These are phyloP conservation scores for Geotrichum klebahnii DNA, from an alignment of 1,139 yeast species.

Conservation along the genomic window DNA sequence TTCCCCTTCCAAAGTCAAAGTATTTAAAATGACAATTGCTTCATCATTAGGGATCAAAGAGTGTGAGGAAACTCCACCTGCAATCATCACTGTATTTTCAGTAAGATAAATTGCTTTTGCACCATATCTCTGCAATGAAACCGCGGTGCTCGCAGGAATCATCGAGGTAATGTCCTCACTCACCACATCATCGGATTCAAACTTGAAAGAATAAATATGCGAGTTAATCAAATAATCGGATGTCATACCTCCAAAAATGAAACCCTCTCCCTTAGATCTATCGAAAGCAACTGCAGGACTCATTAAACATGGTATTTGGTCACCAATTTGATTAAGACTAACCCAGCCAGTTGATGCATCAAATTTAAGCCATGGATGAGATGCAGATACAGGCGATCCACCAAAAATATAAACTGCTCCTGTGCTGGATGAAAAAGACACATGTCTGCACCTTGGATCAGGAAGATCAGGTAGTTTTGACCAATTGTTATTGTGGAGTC, in stretches of 20 bases:
- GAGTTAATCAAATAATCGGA: conserved; percentile 40
- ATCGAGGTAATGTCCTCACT: conserved; percentile 22
- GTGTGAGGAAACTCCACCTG: conserved; percentile 58
- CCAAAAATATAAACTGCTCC: conserved; percentile 51
- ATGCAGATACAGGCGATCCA: conserved; percentile 39
- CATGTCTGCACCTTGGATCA: conserved; percentile 53
- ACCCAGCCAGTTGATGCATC: conserved; percentile 27
- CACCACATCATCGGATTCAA: conserved; percentile 26
- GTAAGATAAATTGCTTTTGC: conserved; percentile 25
- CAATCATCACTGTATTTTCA: conserved; percentile 42
- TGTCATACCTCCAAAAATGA: conserved; percentile 54
- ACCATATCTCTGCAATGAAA: conserved; percentile 25
- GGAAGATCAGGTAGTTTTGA: conserved; percentile 41
- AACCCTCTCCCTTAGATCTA: conserved; percentile 39
- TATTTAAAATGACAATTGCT: conserved; percentile 42
- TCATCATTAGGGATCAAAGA: conserved; percentile 42
- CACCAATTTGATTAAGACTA: conserved; percentile 16
- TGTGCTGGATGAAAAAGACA: conserved; percentile 41
- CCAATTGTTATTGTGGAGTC: conserved; percentile 40
- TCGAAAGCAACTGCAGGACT: conserved; percentile 41
- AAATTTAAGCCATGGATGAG: conserved; percentile 34
- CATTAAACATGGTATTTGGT: conserved; percentile 19
- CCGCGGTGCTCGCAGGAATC: neutral
- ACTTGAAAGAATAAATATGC: conserved; percentile 39
- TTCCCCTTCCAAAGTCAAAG: conserved; percentile 20